Base-by-base conservation (phyloP, 495 filamentous ascomycete genomes). In the Podospora fimiseda region DNA sequence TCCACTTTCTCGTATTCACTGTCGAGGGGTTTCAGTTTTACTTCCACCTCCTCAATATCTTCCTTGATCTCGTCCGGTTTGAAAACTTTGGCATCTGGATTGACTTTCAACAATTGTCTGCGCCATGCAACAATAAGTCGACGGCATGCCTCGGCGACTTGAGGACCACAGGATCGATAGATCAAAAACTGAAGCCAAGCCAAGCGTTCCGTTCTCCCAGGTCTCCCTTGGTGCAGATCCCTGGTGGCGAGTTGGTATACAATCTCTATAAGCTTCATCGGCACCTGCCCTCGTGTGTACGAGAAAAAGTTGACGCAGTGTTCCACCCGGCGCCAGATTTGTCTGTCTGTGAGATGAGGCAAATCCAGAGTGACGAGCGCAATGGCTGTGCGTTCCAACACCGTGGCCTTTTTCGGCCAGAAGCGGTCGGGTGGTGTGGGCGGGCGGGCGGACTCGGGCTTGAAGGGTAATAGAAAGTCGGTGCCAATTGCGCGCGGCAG, bases 331-430 rank as follows among this genome's bases (percentile, higher is more conserved):
- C 27, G 27, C 27, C 27, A 33, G 27, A 33, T 33, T 11, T 11
- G 27, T 11, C 27, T 33, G 27, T 33, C 27, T 6, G 27, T 33
- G 6, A 73, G 45, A 18, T 61, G 56, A 5, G 65, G 56, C 5
- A 33, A 11, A 33, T 33, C 27, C 15, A 72, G 66, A 1, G 56
- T 43, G 40, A 61, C 63, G 50, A 73, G 71, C 22, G 59, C 55
- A 8, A 57, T 49, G n/a, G 71, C 66, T 30, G 68, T 51, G 5
- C 56, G 56, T 15, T 48, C 57, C 13, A 73, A 54, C 24, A 74
- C 55, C 9, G 43, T 51, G 8, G 41, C 57, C 16, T 54, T 42
- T 11, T 33, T 33, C 11, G 6, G 27, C 27, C 27, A 33, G 6
- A 33, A 11, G 27, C 27, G 27, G 11, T 33, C 27, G 27, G 27